Percentiles rank a stretch among this genome's conserved stretches.
These are phyloP conservation scores for Coleophoma cylindrospora DNA, from an alignment of 2,329 filamentous ascomycete genomes.

Conservation along the genomic window DNA sequence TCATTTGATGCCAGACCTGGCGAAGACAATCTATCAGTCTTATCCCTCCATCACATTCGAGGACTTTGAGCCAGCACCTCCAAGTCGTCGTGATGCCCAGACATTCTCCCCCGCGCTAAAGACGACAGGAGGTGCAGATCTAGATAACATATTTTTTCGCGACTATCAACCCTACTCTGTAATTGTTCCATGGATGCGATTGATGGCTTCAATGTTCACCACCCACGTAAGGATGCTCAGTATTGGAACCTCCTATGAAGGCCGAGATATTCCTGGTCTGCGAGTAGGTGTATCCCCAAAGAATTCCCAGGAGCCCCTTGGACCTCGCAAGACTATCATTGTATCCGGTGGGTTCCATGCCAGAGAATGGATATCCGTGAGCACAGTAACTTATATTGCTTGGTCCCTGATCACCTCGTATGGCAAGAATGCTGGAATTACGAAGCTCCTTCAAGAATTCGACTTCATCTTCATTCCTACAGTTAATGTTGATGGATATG, in stretches of 20 bases:
- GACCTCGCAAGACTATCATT: slow-evolving; percentile 68
- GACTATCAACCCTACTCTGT: slow-evolving; percentile 87
- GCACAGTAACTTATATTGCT: slow-evolving; percentile 84
- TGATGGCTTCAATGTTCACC: slow-evolving; percentile 86
- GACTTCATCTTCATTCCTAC: slow-evolving; percentile 87
- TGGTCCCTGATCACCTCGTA: slow-evolving; percentile 84
- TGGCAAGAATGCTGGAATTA: slow-evolving; percentile 66
- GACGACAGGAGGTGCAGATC: slow-evolving; percentile 23
- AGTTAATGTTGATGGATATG: slow-evolving; percentile 89
- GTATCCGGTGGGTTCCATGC: slow-evolving; percentile 86
- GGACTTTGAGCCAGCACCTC: slow-evolving; percentile 10
- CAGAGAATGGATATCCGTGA: slow-evolving; percentile 93
- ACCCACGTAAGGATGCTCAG: slow-evolving; percentile 68
- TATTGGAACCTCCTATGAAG: slow-evolving; percentile 84
- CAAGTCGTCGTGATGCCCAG: slow-evolving; percentile 15
- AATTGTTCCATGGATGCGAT: slow-evolving; percentile 78
- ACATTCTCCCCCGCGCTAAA: slow-evolving; percentile 26
- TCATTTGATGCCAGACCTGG: slow-evolving; percentile 74
- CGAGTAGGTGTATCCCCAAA: slow-evolving; percentile 62
- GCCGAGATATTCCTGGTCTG: slow-evolving; percentile 78
- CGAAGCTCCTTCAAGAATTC: slow-evolving; percentile 74
- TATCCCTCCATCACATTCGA: slow-evolving; percentile 42
- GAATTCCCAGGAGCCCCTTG: slow-evolving; percentile 35
- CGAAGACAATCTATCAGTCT: slow-evolving; percentile 70
- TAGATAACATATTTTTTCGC: slow-evolving; percentile 81